Evolutionary conservation across 2,329 filamentous ascomycete species (phyloP), one percentile per base, ranked within the genome.

Genomic region (Colletotrichum destructivum): DNA sequence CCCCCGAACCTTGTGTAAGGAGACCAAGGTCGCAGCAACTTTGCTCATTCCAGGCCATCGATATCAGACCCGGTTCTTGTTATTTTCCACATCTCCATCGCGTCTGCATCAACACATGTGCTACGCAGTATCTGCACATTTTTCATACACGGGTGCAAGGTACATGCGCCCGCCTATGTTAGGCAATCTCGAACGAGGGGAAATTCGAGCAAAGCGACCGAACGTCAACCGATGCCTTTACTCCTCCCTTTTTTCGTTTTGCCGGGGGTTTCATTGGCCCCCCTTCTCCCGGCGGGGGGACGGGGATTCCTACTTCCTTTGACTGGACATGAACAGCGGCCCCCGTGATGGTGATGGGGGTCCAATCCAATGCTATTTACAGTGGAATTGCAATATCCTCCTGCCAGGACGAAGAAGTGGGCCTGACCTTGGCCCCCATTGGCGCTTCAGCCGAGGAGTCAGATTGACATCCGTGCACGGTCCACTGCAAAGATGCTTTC

Each of bases 341-440:
- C 64, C 64, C 68, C 42, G 46, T 68, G 57, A 60, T 42, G 46
- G 59, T 52, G 57, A 71, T 56, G 56, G 52, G 57, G 57, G 54
- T 63, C 31, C 60, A 62, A 62, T 46, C 31, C 60, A 62, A 62
- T 46, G 46, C 65, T 64, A 64, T 62, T 69, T 63, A 62, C 69
- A 69, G 47, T 69, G 62, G 67, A 66, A 66, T 61, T 66, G 49
- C 62, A 61, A 44, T 60, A 52, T 38, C 35, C 59, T 69, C 54
- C 65, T 62, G 57, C 23, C 64, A 71, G 69, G 64, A 62, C 51
- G 54, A 69, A 40, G 31, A 54, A 63, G 69, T 69, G 65, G 69
- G 7, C 7, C 18, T 46, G 8, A 64, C 51, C 51, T 64, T 46
- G 35, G 18, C 31, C 21, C 21, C 54, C 52, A 71, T 69, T 71